phyloP scores from a whole-genome alignment of 305 asterid genomes.

The Fraxinus dipetala region DNA sequence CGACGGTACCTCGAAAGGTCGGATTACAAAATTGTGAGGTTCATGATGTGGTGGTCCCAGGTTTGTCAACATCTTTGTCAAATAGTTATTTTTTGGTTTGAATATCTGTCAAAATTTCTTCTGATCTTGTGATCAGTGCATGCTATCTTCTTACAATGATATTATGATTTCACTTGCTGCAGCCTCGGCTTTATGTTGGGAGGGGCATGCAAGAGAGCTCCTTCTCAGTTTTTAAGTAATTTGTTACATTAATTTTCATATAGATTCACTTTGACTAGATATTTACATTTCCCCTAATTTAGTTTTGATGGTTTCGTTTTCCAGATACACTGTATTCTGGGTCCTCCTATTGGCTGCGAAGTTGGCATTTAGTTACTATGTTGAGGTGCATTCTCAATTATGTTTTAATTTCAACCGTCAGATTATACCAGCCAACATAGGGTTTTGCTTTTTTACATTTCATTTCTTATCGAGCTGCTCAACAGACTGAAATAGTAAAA shows the following conservation, averaged over 20 bases:
- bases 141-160: slow-evolving; percentile 18
- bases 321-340: slow-evolving; percentile 87
- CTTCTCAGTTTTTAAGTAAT: slow-evolving; percentile 82
- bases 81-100: slow-evolving; percentile 17
- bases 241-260: slow-evolving; percentile 20
- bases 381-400: slow-evolving; percentile 57
- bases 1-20: slow-evolving; percentile 88
- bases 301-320: slow-evolving; percentile 27
- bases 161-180: slow-evolving; percentile 29
- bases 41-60: slow-evolving; percentile 99
- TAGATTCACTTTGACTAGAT: slow-evolving; percentile 22
- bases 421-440: neutral
- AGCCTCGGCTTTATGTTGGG: slow-evolving; percentile 98
- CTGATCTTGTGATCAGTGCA: slow-evolving; percentile 11
- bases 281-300: slow-evolving; percentile 11
- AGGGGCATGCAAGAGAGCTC: slow-evolving; percentile 99
- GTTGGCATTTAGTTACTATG: slow-evolving; percentile 80
- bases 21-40: slow-evolving; percentile 76
- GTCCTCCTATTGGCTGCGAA: slow-evolving; percentile 86
- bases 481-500: neutral
- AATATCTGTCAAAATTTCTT: slow-evolving; percentile 9
- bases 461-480: neutral
- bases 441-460: neutral
- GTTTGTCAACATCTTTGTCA: slow-evolving; percentile 38
- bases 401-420: slow-evolving; percentile 10